Evolutionary conservation across 306 rosid genomes (phyloP).

Genomic region (Prunus kanzakura): DNA sequence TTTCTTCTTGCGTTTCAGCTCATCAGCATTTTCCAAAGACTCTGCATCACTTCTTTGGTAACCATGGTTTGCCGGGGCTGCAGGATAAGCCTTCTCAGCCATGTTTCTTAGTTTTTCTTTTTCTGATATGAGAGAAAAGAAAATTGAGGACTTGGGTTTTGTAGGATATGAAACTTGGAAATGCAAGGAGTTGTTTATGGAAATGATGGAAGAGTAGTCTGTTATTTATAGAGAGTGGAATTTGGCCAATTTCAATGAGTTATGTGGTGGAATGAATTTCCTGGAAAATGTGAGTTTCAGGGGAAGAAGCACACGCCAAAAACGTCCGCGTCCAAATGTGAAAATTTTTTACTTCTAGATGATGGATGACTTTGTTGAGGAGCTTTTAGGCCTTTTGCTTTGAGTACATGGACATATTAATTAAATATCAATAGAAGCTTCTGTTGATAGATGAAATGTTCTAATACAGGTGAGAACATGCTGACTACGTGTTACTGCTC

Average conservation of each 20-base stretch:
- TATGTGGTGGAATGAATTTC: neutral
- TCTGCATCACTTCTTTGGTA: neutral
- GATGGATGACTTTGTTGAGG: constrained; percentile 2
- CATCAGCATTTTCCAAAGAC: neutral
- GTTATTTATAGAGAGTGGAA: neutral
- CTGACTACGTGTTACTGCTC: too few relatives aligned
- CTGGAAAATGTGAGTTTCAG: neutral
- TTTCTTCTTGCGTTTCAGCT: neutral
- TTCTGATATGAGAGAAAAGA: neutral
- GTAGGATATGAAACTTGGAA: neutral
- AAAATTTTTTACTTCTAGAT: constrained; percentile 1
- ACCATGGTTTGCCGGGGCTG: neutral
- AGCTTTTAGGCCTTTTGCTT: neutral
- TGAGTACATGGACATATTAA: neutral
- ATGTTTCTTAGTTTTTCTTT: neutral
- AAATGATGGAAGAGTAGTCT: neutral
- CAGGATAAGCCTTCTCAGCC: constrained; percentile 7
- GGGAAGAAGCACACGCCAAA: neutral
- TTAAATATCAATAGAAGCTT: neutral
- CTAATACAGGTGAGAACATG: too few relatives aligned
- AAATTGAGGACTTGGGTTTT: neutral
- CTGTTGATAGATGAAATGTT: too few relatives aligned
- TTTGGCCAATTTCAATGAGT: neutral
- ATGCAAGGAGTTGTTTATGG: neutral
- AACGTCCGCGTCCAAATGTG: neutral